These are phyloP conservation scores for Ballota nigra DNA, from an alignment of 257 asterid species.

Conservation along the genomic window DNA sequence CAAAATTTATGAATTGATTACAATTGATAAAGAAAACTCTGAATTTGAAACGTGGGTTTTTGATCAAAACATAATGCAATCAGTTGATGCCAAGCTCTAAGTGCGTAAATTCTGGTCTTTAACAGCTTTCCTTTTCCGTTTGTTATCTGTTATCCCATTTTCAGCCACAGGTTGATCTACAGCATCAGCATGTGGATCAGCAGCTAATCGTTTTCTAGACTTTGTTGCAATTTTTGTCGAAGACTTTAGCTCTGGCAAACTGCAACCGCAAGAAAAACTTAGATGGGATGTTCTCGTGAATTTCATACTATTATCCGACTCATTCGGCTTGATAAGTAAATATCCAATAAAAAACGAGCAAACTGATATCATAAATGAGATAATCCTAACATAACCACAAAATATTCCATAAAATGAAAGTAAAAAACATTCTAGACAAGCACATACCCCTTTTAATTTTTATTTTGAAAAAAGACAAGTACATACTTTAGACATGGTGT, in stretches of 20 bases:
- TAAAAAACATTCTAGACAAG: too few species aligned
- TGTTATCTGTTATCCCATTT: slow-evolving; percentile 24
- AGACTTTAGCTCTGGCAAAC: slow-evolving; percentile 35
- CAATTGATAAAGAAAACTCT: background rate
- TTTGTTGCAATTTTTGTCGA: slow-evolving; percentile 36
- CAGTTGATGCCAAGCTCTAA: slow-evolving; percentile 7
- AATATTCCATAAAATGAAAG: background rate
- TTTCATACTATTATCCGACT: background rate
- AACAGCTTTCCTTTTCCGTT: slow-evolving; percentile 19
- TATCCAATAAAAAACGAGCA: background rate
- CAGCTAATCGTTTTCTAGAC: slow-evolving; percentile 27
- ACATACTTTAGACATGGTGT: background rate
- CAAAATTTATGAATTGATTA: background rate
- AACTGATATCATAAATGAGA: background rate
- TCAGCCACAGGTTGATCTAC: slow-evolving; percentile 17
- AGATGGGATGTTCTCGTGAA: background rate
- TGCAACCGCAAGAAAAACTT: slow-evolving; percentile 22
- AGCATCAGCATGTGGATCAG: slow-evolving; percentile 19
- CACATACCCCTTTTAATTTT: too few species aligned
- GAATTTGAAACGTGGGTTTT: background rate
- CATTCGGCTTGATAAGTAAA: too few species aligned
- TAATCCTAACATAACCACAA: background rate
- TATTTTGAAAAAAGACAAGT: background rate
- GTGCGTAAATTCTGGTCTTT: slow-evolving; percentile 12
- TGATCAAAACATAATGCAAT: slow-evolving; percentile 22